Conservation (phyloP, 441 rosid genomes). For the Eruca vesicaria region DNA sequence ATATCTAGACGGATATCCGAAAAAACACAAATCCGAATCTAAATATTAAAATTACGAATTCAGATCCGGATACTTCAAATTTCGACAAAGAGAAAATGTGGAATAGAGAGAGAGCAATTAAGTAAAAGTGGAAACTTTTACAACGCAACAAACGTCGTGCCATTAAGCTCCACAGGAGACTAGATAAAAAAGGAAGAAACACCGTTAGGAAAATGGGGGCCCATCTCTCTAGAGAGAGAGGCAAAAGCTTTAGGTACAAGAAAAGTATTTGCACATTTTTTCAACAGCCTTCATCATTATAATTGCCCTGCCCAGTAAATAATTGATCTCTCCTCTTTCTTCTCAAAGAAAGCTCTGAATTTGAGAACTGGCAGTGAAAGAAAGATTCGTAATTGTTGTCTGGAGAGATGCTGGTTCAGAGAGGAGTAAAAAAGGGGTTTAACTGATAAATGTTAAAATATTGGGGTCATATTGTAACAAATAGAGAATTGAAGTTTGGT, state of each 20-base stretch:
- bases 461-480: constrained; percentile 4
- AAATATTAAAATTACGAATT: too few relatives aligned
- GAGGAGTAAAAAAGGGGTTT: neutral
- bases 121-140: constrained; percentile 32
- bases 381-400: neutral
- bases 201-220: constrained; percentile 36
- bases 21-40: too few relatives aligned
- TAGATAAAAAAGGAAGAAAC: neutral
- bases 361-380: constrained; percentile 27
- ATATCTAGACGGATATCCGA: too few relatives aligned
- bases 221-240: constrained; percentile 12
- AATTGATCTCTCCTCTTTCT: constrained; percentile 15
- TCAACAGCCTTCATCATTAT: constrained; percentile 33
- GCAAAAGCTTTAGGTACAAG: constrained; percentile 31
- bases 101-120: neutral
- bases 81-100: constrained; percentile 10
- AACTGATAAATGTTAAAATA: neutral
- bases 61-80: too few relatives aligned
- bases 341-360: constrained; percentile 32
- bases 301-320: constrained; percentile 20
- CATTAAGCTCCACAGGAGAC: constrained; percentile 1
- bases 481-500: neutral
- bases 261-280: constrained; percentile 30
- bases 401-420: neutral
- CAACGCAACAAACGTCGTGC: constrained; percentile 27